A percentile compares a stretch with the other conserved stretches of the same genome.
Evolutionary conservation across 2,329 filamentous ascomycete genomes (phyloP).

Genomic region (Aspergillus novofumigatus): DNA sequence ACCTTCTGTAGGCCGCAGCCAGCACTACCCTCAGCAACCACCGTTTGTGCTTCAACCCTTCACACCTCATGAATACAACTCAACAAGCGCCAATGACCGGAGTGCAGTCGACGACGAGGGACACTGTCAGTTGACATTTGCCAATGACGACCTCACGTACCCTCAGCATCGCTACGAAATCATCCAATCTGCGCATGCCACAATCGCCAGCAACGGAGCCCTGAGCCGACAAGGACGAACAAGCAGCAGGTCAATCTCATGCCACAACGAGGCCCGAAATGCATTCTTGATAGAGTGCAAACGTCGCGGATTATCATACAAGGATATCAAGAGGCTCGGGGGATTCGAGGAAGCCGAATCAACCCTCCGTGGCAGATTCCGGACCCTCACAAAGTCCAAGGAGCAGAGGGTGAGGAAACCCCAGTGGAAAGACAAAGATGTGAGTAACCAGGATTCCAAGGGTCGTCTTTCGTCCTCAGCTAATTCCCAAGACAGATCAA

Average conservation of each 20-base stretch:
- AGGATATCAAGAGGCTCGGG: slow-evolving; percentile 43
- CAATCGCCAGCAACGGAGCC: background rate
- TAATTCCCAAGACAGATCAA: slow-evolving; percentile 26
- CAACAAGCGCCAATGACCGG: background rate
- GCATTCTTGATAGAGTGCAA: slow-evolving; percentile 40
- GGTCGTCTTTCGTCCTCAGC: background rate
- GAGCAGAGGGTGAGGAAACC: slow-evolving; percentile 45
- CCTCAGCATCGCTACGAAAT: background rate
- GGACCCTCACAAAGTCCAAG: slow-evolving; percentile 44
- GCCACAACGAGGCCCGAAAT: slow-evolving; percentile 29
- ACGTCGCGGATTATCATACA: slow-evolving; percentile 42
- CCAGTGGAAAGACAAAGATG: slow-evolving; percentile 41
- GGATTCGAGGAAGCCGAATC: slow-evolving; percentile 46
- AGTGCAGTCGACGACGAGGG: background rate
- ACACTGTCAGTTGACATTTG: background rate
- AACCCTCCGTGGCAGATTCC: slow-evolving; percentile 45
- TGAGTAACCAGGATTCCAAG: slow-evolving; percentile 24
- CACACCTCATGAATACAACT: background rate
- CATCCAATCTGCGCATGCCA: slow-evolving; percentile 1
- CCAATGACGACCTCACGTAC: background rate
- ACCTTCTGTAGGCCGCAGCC: background rate
- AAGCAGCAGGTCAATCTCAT: slow-evolving; percentile 6
- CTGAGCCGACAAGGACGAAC: background rate
- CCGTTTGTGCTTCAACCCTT: background rate
- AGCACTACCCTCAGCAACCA: slow-evolving; percentile 1